Evolutionary conservation across 352 stramenopile genomes (phyloP).

Genomic region (Phytophthora pisi): DNA sequence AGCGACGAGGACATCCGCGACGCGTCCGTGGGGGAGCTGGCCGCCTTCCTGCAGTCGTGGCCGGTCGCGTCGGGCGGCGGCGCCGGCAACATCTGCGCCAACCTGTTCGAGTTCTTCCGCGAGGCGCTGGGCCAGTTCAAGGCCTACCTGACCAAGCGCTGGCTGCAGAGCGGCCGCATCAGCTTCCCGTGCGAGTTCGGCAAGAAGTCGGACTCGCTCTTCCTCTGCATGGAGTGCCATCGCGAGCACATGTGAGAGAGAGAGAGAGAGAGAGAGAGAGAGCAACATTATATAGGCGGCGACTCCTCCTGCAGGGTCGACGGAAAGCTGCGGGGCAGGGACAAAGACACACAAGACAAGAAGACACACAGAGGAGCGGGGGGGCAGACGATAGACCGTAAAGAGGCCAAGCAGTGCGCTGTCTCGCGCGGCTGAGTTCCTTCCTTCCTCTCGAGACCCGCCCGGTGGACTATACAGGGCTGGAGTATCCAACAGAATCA

Average conservation of each 20-base stretch:
- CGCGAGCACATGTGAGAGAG: slow-evolving; percentile 62
- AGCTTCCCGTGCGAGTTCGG: slow-evolving; percentile 80
- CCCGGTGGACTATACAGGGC: background rate
- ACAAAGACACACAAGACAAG: background rate
- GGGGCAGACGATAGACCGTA: background rate
- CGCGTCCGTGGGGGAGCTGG: slow-evolving; percentile 64
- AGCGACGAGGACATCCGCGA: slow-evolving; percentile 77
- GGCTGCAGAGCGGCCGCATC: slow-evolving; percentile 61
- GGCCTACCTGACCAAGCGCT: slow-evolving; percentile 63
- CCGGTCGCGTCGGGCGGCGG: slow-evolving; percentile 28
- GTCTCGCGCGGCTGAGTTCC: background rate
- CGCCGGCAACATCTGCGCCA: slow-evolving; percentile 63
- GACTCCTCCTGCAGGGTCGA: background rate
- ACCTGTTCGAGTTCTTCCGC: slow-evolving; percentile 70
- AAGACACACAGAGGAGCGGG: background rate
- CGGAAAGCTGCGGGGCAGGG: slow-evolving; percentile 3
- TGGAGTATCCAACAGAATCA: slow-evolving; percentile 20
- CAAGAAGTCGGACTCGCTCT: slow-evolving; percentile 77
- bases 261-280: background rate
- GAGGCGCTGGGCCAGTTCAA: slow-evolving; percentile 70
- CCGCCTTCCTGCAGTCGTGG: slow-evolving; percentile 54
- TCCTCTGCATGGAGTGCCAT: slow-evolving; percentile 87
- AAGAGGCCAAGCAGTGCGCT: slow-evolving; percentile 33
- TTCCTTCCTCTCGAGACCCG: slow-evolving; percentile 12
- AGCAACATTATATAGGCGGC: background rate